phyloP scores from a whole-genome alignment of 345 rosid genomes.

The Lagerstroemia speciosa region DNA sequence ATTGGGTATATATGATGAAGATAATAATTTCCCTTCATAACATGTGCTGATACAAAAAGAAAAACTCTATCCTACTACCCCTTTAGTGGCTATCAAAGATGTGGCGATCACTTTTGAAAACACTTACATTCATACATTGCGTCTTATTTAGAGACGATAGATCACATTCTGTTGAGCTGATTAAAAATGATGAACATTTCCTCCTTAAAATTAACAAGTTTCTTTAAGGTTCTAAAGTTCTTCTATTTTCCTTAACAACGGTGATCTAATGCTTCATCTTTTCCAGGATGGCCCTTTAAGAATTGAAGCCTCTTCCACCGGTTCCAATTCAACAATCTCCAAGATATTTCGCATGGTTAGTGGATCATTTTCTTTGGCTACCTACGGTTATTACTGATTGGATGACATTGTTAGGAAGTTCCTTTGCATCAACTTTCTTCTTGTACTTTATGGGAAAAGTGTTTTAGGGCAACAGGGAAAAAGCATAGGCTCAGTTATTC shows the following conservation, averaged over 20 bases:
- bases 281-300: conserved; percentile 93
- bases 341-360: conserved; percentile 84
- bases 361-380: conserved; percentile 5
- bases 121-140: background rate
- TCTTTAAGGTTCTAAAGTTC: background rate
- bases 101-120: background rate
- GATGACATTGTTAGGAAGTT: background rate
- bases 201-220: background rate
- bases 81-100: background rate
- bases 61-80: background rate
- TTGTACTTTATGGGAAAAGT: background rate
- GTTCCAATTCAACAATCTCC: conserved; percentile 78
- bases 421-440: background rate
- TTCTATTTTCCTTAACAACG: background rate
- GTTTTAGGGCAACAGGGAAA: background rate
- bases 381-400: background rate
- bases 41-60: background rate
- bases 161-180: background rate
- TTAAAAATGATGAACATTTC: background rate
- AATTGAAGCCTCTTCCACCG: conserved; percentile 73
- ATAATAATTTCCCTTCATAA: background rate
- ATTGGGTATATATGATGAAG: conserved; percentile 49
- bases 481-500: background rate
- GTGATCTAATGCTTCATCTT: conserved; percentile 8
- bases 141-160: background rate